Evolutionary conservation across 805 yeast species (phyloP), one percentile per base, ranked within the genome.

Genomic region (Schwanniomyces sp.): DNA sequence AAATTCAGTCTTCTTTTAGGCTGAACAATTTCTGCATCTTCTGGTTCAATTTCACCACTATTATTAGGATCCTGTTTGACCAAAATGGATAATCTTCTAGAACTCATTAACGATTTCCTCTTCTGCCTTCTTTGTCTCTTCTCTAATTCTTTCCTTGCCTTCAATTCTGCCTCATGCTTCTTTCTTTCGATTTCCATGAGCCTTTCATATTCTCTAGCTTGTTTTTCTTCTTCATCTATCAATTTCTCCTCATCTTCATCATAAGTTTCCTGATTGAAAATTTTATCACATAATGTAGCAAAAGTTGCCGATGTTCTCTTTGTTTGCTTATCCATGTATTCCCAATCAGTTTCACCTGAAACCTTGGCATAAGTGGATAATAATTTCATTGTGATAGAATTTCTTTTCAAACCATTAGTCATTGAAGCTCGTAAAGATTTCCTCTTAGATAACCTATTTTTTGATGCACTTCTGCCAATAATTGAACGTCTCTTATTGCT

Each of bases 281-380:
- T 81, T 64, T 81, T 83, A 67, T 86, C 92, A 71, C 90, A 85
- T 38, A 86, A 70, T 2, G 86, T 79, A 10, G 91, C 94, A 71
- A 86, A 86, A 52, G 86, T 87, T 12, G 88, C 83, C 32, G 88
- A 82, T 1, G 91, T 85, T 64, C 94, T 76, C 65, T 80, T 85
- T 5, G 90, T 84, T 61, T 83, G 88, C 57, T 79, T 82, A 56
- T 85, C 88, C 64, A 85, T 79, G 55, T 79, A 79, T 56, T 82
- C 86, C 82, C 88, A 81, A 50, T 82, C 86, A 37, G 78, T 74
- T 48, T 82, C 85, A 40, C 76, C 76, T 3, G 88, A 76, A 50
- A 86, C 67, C 59, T 82, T 85, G 29, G 92, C 89, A 63, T 86
- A 86, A 0, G 90, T 82, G 0, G 90, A 79, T 49, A 86, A 76